Evolutionary conservation across 1,139 yeast species (phyloP), one percentile per base, ranked within the genome.

Genomic region (Magnusiomyces paraingens): DNA sequence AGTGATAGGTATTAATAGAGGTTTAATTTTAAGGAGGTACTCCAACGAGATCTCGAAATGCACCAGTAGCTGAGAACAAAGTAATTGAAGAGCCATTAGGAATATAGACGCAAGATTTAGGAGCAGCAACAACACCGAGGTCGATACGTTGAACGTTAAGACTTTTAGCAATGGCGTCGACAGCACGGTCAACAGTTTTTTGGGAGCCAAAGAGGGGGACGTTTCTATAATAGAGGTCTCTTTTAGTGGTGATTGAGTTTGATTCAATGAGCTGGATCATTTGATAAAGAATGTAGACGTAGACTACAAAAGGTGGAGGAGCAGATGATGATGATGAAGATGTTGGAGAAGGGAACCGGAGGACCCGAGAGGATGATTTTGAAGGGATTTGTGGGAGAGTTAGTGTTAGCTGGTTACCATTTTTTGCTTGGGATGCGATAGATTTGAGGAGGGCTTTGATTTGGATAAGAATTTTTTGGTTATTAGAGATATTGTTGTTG

Each of bases 201-300:
- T 86, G 93, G 1, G 64, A 64, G 39, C 67, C 64, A 65, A 83
- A 86, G 5, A 84, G 63, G 6, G 68, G 71, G 0, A 83, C 87
- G 62, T 85, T 85, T 55, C 76, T 77, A 65, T 86, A 86, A 67
- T 74, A 86, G 0, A 86, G 58, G 61, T 86, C 91, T 57, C 95
- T 69, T 55, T 76, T 75, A 0, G 91, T 83, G 11, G 63, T 58
- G 1, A 62, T 50, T 40, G 55, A 53, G 14, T 49, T 50, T 1
- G 51, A 18, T 8, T 47, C 46, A 10, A 64, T 47, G 20, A 57
- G 55, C 2, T 41, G 51, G n/a, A 47, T 46, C 29, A 64, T 57
- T 4, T 29, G 47, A 32, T 21, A 21, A 3, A 29, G 38, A 22
- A 38, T 36, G 22, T 12, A 36, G 38, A 35, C 36, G 44, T n/a